A percentile compares a stretch with the other conserved stretches of the same genome.
These are phyloP conservation scores for Fusarium fujikuroi DNA, from an alignment of 2,329 filamentous ascomycete species.

Conservation along the genomic window DNA sequence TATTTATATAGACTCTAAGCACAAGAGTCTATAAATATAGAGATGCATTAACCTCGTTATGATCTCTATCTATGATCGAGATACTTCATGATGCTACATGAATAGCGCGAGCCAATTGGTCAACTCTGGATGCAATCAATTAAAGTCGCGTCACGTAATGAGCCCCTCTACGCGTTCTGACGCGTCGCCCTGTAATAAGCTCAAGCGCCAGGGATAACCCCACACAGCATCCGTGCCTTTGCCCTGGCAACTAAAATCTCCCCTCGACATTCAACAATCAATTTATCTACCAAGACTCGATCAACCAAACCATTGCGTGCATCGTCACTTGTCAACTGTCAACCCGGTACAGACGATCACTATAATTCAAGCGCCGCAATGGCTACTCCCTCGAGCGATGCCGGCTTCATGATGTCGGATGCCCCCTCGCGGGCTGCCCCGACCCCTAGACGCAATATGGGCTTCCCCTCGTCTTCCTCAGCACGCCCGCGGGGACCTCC, in stretches of 20 bases:
- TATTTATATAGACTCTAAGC: neutral
- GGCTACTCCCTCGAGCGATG: conserved; percentile 64
- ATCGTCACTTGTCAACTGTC: neutral
- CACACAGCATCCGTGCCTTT: conserved; percentile 33
- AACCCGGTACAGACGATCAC: conserved; percentile 5
- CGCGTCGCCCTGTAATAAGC: conserved; percentile 41
- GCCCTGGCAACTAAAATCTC: conserved; percentile 38
- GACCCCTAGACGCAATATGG: conserved; percentile 57
- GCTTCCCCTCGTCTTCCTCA: conserved; percentile 62
- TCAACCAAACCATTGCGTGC: neutral
- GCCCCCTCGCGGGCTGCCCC: conserved; percentile 56
- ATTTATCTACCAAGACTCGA: neutral
- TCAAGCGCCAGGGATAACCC: conserved; percentile 11
- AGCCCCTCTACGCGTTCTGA: conserved; percentile 47
- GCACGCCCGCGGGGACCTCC: conserved; percentile 67
- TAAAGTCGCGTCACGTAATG: conserved; percentile 49
- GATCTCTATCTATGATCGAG: neutral
- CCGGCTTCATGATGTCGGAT: conserved; percentile 68
- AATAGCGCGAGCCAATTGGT: neutral
- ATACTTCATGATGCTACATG: neutral
- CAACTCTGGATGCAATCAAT: conserved; percentile 51
- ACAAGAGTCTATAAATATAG: no score
- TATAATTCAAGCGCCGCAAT: conserved; percentile 45
- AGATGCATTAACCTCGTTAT: neutral
- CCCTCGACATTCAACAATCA: conserved; percentile 32